Base-by-base conservation (phyloP, 2,329 filamentous ascomycete species). In the Penicillium nordicum region DNA sequence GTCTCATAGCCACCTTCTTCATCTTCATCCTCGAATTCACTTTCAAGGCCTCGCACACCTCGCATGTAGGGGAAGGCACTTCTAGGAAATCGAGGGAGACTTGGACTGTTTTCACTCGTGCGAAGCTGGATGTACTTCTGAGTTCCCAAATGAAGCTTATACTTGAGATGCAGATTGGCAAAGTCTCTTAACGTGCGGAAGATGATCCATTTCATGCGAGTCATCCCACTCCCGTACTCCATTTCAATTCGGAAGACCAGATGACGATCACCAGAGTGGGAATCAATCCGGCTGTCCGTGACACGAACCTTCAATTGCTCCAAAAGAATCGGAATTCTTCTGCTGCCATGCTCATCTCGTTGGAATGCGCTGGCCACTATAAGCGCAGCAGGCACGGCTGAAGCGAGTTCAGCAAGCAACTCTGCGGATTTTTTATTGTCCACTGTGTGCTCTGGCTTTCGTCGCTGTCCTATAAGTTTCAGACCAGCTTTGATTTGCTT, bases 361-460 rank as follows among this genome's bases (percentile, higher is more conserved):
- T 97, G 94, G 66, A 97, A 94, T 90, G 97, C 97, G 69, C 92
- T 97, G 8, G 94, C 94, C 50, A 99, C 79, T 74, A 99, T 96
- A 57, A 99, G 79, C 21, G 93, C 94, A 25, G 94, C 94, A 4
- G 94, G 94, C 1, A 92, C 91, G 52, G 92, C 94, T 42, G 94
- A 95, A 47, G 94, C 84, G 37, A 99, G 79, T 74, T 99, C 94
- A 1, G 94, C 94, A 84, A 99, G 93, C 45, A 99, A 80, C 73
- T 99, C 94, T 2, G 94, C 92, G 10, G 93, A 97, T 73, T 97
- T 99, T 69, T 89, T 88, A 69, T 94, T 92, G 72, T 99, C 94
- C 58, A 97, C 88, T 43, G 89, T 88, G 53, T 83, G 82, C 58
- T 97, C 91, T 52, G 90, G 88, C 72, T 90, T 96, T 73, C 88